phyloP scores from a whole-genome alignment of 1,284 basidiomycete genomes.

The Testicularia cyperi region DNA sequence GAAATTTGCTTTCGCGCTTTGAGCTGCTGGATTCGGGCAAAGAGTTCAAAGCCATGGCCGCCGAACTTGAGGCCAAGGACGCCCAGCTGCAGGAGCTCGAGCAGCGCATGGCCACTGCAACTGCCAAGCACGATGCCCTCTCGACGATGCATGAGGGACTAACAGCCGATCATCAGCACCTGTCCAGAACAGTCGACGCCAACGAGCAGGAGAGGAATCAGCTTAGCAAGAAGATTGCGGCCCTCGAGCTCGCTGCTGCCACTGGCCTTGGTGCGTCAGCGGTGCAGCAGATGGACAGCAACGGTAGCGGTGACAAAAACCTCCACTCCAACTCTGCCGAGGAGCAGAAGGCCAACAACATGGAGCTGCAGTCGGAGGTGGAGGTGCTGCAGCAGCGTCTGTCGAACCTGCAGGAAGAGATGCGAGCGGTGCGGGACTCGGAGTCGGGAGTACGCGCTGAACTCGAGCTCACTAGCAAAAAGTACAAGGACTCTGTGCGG shows the following conservation, averaged over 20 bases:
- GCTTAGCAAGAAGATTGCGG: slow-evolving; percentile 21
- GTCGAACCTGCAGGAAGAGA: slow-evolving; percentile 67
- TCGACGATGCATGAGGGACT: slow-evolving; percentile 16
- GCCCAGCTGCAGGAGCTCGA: slow-evolving; percentile 74
- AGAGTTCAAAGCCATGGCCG: slow-evolving; percentile 60
- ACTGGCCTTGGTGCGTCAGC: slow-evolving; percentile 6
- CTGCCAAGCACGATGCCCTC: slow-evolving; percentile 17
- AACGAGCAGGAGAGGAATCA: slow-evolving; percentile 30
- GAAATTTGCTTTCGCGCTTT: slow-evolving; percentile 72
- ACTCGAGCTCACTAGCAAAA: slow-evolving; percentile 73
- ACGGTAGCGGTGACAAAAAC: not conserved
- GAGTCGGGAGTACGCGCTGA: slow-evolving; percentile 63
- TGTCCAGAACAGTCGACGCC: slow-evolving; percentile 1
- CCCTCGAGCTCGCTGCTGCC: slow-evolving; percentile 25
- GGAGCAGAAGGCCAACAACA: slow-evolving; percentile 16
- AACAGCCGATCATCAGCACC: slow-evolving; percentile 15
- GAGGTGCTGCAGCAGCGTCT: slow-evolving; percentile 68
- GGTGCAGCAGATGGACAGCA: slow-evolving; percentile 1
- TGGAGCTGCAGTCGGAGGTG: slow-evolving; percentile 77
- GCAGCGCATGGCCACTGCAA: slow-evolving; percentile 58
- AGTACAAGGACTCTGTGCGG: slow-evolving; percentile 82
- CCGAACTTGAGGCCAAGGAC: slow-evolving; percentile 79
- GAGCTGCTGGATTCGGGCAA: slow-evolving; percentile 67
- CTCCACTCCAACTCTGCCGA: not conserved
- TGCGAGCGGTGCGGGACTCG: slow-evolving; percentile 37